phyloP scores from a whole-genome alignment of 2,329 filamentous ascomycete species.

The Dactylellina sp. region DNA sequence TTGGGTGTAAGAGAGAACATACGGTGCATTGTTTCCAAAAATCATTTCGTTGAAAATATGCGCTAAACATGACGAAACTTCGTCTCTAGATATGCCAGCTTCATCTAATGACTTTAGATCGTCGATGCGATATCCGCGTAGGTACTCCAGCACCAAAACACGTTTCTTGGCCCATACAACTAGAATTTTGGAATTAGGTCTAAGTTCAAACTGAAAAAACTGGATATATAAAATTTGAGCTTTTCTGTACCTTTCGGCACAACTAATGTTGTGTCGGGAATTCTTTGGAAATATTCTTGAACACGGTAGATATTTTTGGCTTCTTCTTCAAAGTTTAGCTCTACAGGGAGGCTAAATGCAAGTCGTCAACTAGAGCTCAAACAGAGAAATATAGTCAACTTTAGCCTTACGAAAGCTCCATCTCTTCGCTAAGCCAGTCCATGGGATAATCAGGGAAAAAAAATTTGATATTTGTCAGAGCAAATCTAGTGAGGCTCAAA shows the following conservation, averaged over 20 bases:
- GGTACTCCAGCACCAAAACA: conserved; percentile 94
- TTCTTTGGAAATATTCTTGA: conserved; percentile 80
- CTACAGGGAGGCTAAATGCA: conserved; percentile 74
- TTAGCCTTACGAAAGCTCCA: conserved; percentile 76
- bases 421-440: conserved; percentile 93
- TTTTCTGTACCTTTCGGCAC: conserved; percentile 74
- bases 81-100: conserved; percentile 90
- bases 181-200: conserved; percentile 56
- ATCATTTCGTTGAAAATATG: conserved; percentile 99
- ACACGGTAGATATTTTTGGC: conserved; percentile 84
- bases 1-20: not conserved
- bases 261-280: conserved; percentile 81
- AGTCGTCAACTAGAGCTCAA: not conserved
- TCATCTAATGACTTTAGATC: conserved; percentile 87
- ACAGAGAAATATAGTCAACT: not conserved
- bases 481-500: conserved; percentile 84
- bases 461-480: conserved; percentile 86
- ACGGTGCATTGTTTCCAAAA: conserved; percentile 84
- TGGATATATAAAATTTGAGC: too few species aligned
- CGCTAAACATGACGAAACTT: conserved; percentile 90
- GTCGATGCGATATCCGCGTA: conserved; percentile 86
- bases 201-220: not conserved
- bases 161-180: conserved; percentile 90
- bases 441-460: conserved; percentile 99
- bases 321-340: conserved; percentile 89